A percentile compares a stretch with the other conserved stretches of the same genome.
phyloP scores from a whole-genome alignment of 495 filamentous ascomycete species.

The Neurospora discreta region DNA sequence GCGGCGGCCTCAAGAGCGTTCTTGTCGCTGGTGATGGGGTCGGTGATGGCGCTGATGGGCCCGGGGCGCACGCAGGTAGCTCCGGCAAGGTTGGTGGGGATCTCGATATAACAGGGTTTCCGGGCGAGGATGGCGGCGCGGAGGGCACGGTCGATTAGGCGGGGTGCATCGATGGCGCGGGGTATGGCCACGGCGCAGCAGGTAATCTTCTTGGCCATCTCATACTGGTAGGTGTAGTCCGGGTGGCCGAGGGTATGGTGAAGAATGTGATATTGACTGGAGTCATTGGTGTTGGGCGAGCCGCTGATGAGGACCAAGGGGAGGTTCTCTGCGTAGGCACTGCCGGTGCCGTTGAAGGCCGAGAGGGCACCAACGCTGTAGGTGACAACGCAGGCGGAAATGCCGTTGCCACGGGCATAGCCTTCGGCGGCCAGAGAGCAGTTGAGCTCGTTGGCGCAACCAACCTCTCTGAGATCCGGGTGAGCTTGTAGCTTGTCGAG shows the following conservation, averaged over 20 bases:
- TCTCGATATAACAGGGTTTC: slow-evolving; percentile 68
- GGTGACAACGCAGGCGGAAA: slow-evolving; percentile 59
- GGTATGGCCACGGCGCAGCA: slow-evolving; percentile 55
- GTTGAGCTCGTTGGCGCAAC: slow-evolving; percentile 69
- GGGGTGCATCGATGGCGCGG: slow-evolving; percentile 52
- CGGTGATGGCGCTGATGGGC: slow-evolving; percentile 11
- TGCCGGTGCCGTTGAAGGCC: slow-evolving; percentile 57
- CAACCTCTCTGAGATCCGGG: slow-evolving; percentile 50
- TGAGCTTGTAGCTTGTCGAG: slow-evolving; percentile 52
- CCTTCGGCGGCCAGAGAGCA: slow-evolving; percentile 67
- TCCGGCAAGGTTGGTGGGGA: slow-evolving; percentile 71
- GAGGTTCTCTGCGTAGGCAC: slow-evolving; percentile 59
- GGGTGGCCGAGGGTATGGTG: slow-evolving; percentile 86
- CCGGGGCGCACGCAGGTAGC: slow-evolving; percentile 13
- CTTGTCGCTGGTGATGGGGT: slow-evolving; percentile 9
- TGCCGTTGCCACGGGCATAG: slow-evolving; percentile 60
- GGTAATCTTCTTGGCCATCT: slow-evolving; percentile 56
- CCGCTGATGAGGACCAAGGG: slow-evolving; percentile 72
- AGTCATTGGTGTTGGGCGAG: slow-evolving; percentile 42
- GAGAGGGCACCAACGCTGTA: slow-evolving; percentile 69
- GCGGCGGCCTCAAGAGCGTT: slow-evolving; percentile 11
- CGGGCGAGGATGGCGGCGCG: slow-evolving; percentile 60
- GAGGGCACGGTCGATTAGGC: slow-evolving; percentile 66
- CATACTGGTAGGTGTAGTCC: slow-evolving; percentile 55
- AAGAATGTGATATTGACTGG: slow-evolving; percentile 49